Evolutionary conservation across 1,284 basidiomycete species (phyloP).

Genomic region (Jaminaea rosea): DNA sequence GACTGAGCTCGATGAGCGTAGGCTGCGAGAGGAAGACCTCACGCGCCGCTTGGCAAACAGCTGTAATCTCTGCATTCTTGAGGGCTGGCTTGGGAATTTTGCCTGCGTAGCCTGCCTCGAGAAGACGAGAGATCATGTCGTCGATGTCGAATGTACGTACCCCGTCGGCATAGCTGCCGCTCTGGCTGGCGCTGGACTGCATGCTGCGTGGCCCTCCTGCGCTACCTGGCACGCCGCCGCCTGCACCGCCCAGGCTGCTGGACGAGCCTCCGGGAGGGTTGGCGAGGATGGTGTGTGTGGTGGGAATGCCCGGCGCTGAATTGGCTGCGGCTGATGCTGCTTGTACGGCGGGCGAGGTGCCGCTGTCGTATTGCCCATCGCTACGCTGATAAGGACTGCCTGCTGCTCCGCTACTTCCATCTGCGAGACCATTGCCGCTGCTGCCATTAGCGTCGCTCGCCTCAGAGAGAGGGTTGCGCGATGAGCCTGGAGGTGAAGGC

Average conservation of each 20-base stretch:
- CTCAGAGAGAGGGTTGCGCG: conserved; percentile 21
- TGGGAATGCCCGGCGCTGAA: conserved; percentile 12
- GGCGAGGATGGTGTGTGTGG: conserved; percentile 20
- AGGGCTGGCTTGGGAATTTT: conserved; percentile 95
- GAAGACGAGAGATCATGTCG: conserved; percentile 91
- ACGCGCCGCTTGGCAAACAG: conserved; percentile 89
- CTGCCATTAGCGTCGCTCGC: not conserved
- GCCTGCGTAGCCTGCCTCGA: conserved; percentile 94
- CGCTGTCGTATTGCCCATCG: not conserved
- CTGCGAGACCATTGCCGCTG: not conserved
- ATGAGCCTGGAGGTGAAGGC: conserved; percentile 32
- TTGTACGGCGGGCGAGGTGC: not conserved
- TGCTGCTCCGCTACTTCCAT: conserved; percentile 3
- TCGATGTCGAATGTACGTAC: conserved; percentile 72
- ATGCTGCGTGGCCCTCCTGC: not conserved
- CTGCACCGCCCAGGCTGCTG: not conserved
- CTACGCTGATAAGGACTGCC: conserved; percentile 1
- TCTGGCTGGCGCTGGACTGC: conserved; percentile 1
- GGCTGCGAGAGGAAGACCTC: conserved; percentile 95
- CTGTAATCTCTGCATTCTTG: conserved; percentile 92
- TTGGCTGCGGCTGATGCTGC: conserved; percentile 7
- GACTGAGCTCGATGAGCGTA: conserved; percentile 91
- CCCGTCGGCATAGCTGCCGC: conserved; percentile 13
- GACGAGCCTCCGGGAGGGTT: conserved; percentile 8
- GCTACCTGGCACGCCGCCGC: conserved; percentile 4